Base-by-base conservation (phyloP, 2,329 filamentous ascomycete species). In the Trichoderma endophyticum region DNA sequence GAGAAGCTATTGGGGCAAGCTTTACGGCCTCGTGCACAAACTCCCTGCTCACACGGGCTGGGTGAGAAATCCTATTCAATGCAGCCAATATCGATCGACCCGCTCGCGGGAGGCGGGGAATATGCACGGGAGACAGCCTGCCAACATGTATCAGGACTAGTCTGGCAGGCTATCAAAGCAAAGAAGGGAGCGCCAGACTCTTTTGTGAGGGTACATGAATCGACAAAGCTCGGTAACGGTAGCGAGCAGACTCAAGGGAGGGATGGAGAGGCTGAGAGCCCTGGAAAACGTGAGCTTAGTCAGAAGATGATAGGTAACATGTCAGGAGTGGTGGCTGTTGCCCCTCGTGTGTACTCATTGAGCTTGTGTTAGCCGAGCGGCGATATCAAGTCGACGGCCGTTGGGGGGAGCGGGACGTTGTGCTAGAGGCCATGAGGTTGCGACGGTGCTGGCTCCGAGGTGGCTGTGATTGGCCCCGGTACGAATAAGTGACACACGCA, bases 41-140 rank as follows among this genome's bases (percentile, higher is more conserved):
- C 8, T 7, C 18, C 51, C 56, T 18, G 54, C 54, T 68, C 34
- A 15, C 24, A 56, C 30, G 63, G 21, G 48, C n/a, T 66, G 30
- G 28, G 18, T 21, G 56, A 30, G 18, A 12, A 28, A 24, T 26
- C 9, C 28, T 30, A n/a, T 36, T 9, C 3, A 30, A 59, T 69
- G 65, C 65, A 61, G 65, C 67, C 67, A 70, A 70, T 70, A 70
- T 70, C 67, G 67, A 70, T 70, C 67, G 67, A 70, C 67, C 66
- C 67, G 67, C 67, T 34, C 39, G 57, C 67, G 57, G 67, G 57
- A 70, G 39, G 67, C 67, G 67, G 67, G 67, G 67, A 21, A 54
- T 54, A 70, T 70, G 67, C 67, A 62, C 67, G 39, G 36, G 66
- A 61, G 67, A 62, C 56, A 32, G 56, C 39, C 66, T 61, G 28